Evolutionary conservation across 163 green algal species (phyloP).

Genomic region (Chloroidium sp.): DNA sequence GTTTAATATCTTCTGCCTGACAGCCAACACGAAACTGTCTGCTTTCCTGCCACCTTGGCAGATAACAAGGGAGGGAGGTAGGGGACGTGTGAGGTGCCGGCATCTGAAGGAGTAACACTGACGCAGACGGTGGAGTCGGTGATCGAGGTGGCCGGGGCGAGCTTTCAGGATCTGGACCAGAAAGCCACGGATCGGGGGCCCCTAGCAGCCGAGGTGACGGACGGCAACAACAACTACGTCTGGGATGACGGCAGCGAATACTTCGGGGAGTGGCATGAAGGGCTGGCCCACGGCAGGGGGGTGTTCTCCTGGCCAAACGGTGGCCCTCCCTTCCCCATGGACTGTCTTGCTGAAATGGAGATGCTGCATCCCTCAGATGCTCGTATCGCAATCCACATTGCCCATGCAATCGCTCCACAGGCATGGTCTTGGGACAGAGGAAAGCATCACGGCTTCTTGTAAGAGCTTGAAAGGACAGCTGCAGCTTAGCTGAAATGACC

Average conservation of each 20-base stretch:
- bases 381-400: neutral
- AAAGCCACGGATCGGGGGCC: neutral
- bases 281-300: conserved; percentile 74
- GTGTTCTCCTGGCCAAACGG: conserved; percentile 74
- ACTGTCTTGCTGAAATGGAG: neutral
- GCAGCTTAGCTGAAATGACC: neutral
- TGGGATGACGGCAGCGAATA: conserved; percentile 84
- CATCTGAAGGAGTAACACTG: too few species aligned
- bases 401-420: neutral
- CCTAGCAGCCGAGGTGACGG: neutral
- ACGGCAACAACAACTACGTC: conserved; percentile 39
- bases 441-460: too few species aligned
- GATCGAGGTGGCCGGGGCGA: too few species aligned
- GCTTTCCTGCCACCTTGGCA: too few species aligned
- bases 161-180: too few species aligned
- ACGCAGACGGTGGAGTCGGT: too few species aligned
- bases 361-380: neutral
- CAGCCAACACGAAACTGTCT: too few species aligned
- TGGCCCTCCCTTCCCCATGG: conserved; percentile 7
- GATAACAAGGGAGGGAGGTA: too few species aligned
- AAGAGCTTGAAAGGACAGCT: neutral
- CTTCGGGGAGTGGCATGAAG: conserved; percentile 80
- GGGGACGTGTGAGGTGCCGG: too few species aligned
- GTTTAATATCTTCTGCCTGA: too few species aligned
- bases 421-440: neutral